A percentile compares a stretch with the other conserved stretches of the same genome.
Evolutionary conservation across 2,329 filamentous ascomycete genomes (phyloP).

Genomic region (Truncatella angustata): DNA sequence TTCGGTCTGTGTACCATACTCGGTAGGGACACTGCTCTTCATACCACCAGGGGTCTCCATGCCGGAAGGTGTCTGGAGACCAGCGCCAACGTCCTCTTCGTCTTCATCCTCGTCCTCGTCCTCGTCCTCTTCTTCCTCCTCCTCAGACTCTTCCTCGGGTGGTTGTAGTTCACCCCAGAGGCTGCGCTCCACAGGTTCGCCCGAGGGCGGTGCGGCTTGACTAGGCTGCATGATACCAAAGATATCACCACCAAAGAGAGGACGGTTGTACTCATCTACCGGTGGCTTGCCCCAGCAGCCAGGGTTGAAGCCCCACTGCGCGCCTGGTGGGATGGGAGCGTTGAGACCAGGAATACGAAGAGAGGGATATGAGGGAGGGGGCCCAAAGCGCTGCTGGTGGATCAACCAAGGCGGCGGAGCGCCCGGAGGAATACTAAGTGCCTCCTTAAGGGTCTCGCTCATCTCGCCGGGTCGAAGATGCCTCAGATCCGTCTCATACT

Average conservation of each 20-base stretch:
- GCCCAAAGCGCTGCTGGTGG: slow-evolving; percentile 91
- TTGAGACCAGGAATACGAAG: slow-evolving; percentile 93
- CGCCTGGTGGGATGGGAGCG: slow-evolving; percentile 84
- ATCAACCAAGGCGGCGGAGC: slow-evolving; percentile 96
- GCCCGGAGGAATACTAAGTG: slow-evolving; percentile 87
- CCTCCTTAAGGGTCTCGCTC: slow-evolving; percentile 85
- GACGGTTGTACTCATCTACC: slow-evolving; percentile 87
- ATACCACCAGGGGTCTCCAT: slow-evolving; percentile 80
- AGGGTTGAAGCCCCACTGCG: slow-evolving; percentile 91
- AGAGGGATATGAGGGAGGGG: slow-evolving; percentile 92
- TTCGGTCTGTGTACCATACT: slow-evolving; percentile 68
- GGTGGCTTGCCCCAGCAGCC: slow-evolving; percentile 96
- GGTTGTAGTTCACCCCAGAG: slow-evolving; percentile 90
- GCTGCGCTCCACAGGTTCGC: slow-evolving; percentile 80
- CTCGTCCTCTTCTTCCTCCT: slow-evolving; percentile 69
- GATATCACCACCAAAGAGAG: slow-evolving; percentile 90
- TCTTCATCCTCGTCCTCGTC: slow-evolving; percentile 67
- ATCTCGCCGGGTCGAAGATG: slow-evolving; percentile 88
- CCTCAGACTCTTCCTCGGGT: slow-evolving; percentile 56
- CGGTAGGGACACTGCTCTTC: slow-evolving; percentile 76
- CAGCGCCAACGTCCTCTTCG: slow-evolving; percentile 60
- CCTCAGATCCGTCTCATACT: slow-evolving; percentile 91
- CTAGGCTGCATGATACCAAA: slow-evolving; percentile 67
- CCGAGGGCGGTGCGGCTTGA: slow-evolving; percentile 42
- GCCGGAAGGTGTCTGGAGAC: slow-evolving; percentile 72